These are phyloP conservation scores for Phyllosticta citribraziliensis DNA, from an alignment of 2,329 filamentous ascomycete species.

Conservation along the genomic window DNA sequence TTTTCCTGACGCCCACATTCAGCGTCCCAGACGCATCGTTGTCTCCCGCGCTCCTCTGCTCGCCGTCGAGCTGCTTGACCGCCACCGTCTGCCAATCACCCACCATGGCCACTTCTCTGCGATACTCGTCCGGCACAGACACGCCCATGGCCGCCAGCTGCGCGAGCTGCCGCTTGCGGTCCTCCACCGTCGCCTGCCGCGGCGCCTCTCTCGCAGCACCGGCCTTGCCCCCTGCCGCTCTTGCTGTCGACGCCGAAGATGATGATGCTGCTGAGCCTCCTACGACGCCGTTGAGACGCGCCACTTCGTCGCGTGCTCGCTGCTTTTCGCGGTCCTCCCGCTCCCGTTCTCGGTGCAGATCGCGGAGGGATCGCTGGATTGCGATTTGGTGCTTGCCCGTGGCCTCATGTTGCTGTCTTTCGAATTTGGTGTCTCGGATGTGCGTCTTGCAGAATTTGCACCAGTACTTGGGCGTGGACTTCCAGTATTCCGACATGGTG, in stretches of 20 bases:
- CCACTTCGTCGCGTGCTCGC: slow-evolving; percentile 72
- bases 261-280: slow-evolving; percentile 16
- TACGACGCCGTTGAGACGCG: slow-evolving; percentile 71
- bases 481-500: slow-evolving; percentile 94
- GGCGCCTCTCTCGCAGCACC: slow-evolving; percentile 23
- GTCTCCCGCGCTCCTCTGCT: slow-evolving; percentile 27
- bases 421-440: slow-evolving; percentile 86
- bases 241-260: slow-evolving; percentile 9
- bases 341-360: slow-evolving; percentile 78
- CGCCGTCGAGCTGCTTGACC: slow-evolving; percentile 13
- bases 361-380: slow-evolving; percentile 80
- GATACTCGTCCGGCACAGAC: slow-evolving; percentile 66
- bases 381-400: slow-evolving; percentile 75
- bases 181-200: slow-evolving; percentile 47
- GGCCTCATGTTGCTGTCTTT: slow-evolving; percentile 79
- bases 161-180: slow-evolving; percentile 73
- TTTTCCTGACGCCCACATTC: slow-evolving; percentile 49
- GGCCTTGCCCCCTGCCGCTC: slow-evolving; percentile 17
- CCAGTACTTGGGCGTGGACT: slow-evolving; percentile 95
- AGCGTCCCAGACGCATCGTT: slow-evolving; percentile 35
- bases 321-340: slow-evolving; percentile 72
- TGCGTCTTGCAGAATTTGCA: slow-evolving; percentile 92
- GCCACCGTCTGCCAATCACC: slow-evolving; percentile 76
- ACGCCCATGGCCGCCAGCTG: slow-evolving; percentile 85
- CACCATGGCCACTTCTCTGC: slow-evolving; percentile 73